These are phyloP conservation scores for Trifolium fragiferum DNA, from an alignment of 306 rosid genomes.

Conservation along the genomic window DNA sequence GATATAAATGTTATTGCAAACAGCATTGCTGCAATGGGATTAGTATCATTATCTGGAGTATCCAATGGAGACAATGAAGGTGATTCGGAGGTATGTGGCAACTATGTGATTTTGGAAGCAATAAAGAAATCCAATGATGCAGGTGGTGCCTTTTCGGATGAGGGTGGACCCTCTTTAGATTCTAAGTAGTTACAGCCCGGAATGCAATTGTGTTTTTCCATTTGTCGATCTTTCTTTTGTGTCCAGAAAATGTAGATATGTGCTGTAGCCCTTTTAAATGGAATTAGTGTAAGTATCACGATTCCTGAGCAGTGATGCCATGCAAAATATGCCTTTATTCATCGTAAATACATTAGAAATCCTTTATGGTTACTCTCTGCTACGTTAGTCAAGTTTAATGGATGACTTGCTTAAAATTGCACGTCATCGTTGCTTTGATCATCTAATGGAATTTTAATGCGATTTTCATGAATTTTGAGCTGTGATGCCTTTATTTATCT, in stretches of 20 bases:
- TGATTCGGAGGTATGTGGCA: slow-evolving; percentile 34
- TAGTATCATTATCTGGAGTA: slow-evolving; percentile 73
- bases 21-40: slow-evolving; percentile 86
- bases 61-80: slow-evolving; percentile 43
- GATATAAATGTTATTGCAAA: slow-evolving; percentile 75
- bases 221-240: slow-evolving; percentile 36
- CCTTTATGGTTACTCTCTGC: neutral
- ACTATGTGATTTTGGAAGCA: slow-evolving; percentile 41
- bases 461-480: neutral
- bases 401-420: neutral
- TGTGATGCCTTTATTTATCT: neutral
- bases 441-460: neutral
- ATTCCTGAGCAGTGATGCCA: slow-evolving; percentile 15
- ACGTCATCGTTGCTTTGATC: neutral
- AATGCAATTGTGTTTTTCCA: slow-evolving; percentile 27
- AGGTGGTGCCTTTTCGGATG: slow-evolving; percentile 53
- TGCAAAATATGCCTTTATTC: slow-evolving; percentile 12
- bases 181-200: slow-evolving; percentile 41
- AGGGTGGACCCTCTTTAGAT: slow-evolving; percentile 46
- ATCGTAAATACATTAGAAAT: slow-evolving; percentile 9
- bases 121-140: slow-evolving; percentile 49
- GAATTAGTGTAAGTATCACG: slow-evolving; percentile 42
- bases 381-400: neutral
- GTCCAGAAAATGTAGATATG: slow-evolving; percentile 52
- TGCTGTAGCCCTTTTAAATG: slow-evolving; percentile 45